These are phyloP conservation scores for Pichia sp. DNA, from an alignment of 1,139 yeast genomes.

Conservation along the genomic window DNA sequence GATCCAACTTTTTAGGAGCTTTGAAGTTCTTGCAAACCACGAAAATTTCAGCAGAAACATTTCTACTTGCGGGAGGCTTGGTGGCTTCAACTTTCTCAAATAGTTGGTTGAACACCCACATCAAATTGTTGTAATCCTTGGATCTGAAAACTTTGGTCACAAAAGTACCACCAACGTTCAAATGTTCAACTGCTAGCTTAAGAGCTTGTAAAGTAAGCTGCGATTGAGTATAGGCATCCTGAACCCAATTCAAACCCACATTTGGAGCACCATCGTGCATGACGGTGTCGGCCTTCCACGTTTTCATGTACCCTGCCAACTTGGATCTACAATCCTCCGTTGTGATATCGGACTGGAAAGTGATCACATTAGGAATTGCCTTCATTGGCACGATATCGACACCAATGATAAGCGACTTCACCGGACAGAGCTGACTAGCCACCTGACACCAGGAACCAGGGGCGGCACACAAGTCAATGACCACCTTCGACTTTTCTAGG, in stretches of 20 bases:
- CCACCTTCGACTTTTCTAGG: constrained; percentile 92
- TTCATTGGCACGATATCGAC: constrained; percentile 97
- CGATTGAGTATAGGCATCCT: constrained; percentile 97
- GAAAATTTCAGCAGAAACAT: constrained; percentile 97
- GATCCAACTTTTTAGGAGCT: constrained; percentile 93
- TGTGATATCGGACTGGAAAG: constrained; percentile 95
- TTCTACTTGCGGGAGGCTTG: constrained; percentile 97
- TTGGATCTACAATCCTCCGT: constrained; percentile 96
- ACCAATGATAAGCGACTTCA: constrained; percentile 90
- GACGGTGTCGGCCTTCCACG: constrained; percentile 98
- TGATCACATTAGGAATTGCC: constrained; percentile 86
- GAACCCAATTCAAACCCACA: constrained; percentile 98
- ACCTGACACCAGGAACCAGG: constrained; percentile 99
- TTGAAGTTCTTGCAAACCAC: constrained; percentile 95
- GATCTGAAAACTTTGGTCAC: constrained; percentile 96
- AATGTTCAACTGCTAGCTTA: constrained; percentile 91
- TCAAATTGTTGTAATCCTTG: constrained; percentile 90
- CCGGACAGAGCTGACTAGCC: constrained; percentile 87
- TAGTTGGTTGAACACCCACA: constrained; percentile 96
- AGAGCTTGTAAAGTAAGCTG: constrained; percentile 91
- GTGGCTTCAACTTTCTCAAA: constrained; percentile 97
- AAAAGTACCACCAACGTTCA: constrained; percentile 91
- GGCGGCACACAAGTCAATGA: constrained; percentile 97
- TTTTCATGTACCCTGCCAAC: constrained; percentile 91
- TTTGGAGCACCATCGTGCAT: constrained; percentile 99